Conservation (phyloP, 345 rosid genomes). For the Hypericum perforatum region DNA sequence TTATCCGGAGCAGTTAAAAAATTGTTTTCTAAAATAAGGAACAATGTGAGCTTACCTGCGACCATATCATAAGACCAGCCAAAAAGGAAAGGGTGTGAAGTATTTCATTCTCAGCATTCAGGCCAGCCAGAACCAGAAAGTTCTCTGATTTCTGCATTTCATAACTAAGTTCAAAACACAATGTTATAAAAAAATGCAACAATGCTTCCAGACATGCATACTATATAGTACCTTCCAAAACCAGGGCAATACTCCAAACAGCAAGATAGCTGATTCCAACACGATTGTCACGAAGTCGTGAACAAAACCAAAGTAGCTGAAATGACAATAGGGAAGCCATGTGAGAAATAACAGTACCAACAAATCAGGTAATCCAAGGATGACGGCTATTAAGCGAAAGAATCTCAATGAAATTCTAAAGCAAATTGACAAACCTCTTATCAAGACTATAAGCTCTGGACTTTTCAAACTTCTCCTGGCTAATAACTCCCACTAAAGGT, state of each 20-base stretch:
- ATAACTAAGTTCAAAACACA: constrained; percentile 6
- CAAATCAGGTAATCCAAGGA: neutral
- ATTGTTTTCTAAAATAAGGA: neutral
- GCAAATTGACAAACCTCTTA: constrained; percentile 53
- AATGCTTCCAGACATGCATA: constrained; percentile 1
- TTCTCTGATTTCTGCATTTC: constrained; percentile 59
- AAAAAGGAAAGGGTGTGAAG: constrained; percentile 80
- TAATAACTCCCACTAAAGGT: constrained; percentile 80
- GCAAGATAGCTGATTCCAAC: constrained; percentile 94
- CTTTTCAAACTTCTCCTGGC: constrained; percentile 85
- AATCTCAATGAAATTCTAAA: neutral
- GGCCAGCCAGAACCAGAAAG: constrained; percentile 54
- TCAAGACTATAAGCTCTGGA: constrained; percentile 94
- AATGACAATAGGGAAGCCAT: constrained; percentile 4
- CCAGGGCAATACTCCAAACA: constrained; percentile 87
- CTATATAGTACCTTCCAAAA: constrained; percentile 71
- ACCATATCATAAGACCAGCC: constrained; percentile 91
- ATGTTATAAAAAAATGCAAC: constrained; percentile 7
- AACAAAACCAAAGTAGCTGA: constrained; percentile 80
- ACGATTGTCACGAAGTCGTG: constrained; percentile 81
- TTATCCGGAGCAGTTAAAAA: too few species aligned
- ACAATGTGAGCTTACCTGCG: constrained; percentile 54
- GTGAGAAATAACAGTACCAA: neutral
- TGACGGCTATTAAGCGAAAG: neutral
- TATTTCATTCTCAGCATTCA: constrained; percentile 76